Percentiles rank a stretch among this genome's conserved stretches.
These are phyloP conservation scores for Rhodotorula sp. DNA, from an alignment of 1,284 basidiomycete species.

Conservation along the genomic window DNA sequence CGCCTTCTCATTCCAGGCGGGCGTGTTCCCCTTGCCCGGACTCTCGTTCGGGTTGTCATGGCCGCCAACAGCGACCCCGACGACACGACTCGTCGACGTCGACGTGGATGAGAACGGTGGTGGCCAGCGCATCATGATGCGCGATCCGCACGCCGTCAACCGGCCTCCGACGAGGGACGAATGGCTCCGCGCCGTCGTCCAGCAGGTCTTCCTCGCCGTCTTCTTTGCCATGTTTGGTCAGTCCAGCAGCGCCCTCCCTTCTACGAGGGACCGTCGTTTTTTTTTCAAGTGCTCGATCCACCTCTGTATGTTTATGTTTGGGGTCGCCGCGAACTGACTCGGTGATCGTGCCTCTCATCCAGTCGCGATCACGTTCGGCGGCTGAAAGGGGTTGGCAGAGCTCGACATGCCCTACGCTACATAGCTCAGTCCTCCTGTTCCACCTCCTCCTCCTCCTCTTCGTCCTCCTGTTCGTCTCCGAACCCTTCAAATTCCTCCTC, in stretches of 20 bases:
- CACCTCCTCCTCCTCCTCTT: neutral
- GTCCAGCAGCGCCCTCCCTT: neutral
- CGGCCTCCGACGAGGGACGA: neutral
- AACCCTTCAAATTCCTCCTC: neutral
- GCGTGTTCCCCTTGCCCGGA: slow-evolving; percentile 19
- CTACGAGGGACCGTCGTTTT: too few species aligned
- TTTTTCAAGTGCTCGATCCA: too few species aligned
- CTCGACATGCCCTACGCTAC: too few species aligned
- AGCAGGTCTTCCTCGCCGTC: slow-evolving; percentile 17
- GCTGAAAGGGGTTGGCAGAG: neutral
- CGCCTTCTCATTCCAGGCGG: slow-evolving; percentile 17
- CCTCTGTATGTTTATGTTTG: too few species aligned
- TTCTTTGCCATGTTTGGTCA: slow-evolving; percentile 23
- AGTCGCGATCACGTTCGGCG: neutral
- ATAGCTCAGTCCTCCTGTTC: neutral
- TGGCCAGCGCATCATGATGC: neutral
- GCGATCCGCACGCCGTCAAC: neutral
- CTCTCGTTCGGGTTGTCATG: slow-evolving; percentile 15
- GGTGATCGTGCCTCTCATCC: neutral
- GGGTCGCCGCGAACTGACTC: neutral
- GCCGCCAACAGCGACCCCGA: neutral
- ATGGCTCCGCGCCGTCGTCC: neutral
- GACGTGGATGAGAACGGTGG: neutral
- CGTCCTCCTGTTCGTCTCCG: neutral
- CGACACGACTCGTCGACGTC: neutral